phyloP scores from a whole-genome alignment of 495 filamentous ascomycete species.

The Penicillium canescens region DNA sequence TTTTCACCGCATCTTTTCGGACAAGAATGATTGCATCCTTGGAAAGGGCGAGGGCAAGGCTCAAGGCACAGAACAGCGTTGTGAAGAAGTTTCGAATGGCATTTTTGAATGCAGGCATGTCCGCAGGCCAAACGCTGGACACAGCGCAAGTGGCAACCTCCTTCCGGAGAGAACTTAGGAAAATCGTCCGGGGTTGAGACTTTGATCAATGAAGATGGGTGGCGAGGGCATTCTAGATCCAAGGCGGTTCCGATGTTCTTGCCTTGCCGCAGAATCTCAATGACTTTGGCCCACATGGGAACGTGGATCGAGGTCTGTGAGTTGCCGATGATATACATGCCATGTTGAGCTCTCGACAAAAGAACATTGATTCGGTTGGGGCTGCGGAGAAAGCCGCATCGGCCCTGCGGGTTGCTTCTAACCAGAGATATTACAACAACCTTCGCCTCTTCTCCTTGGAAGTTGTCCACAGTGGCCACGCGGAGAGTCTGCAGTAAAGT shows the following conservation, averaged over 20 bases:
- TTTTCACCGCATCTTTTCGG: constrained; percentile 58
- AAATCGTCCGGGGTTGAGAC: constrained; percentile 67
- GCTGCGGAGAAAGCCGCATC: constrained; percentile 73
- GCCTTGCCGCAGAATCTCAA: constrained; percentile 50
- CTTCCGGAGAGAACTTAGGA: constrained; percentile 60
- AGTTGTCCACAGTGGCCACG: constrained; percentile 84
- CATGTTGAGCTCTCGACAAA: constrained; percentile 69
- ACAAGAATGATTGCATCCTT: constrained; percentile 63
- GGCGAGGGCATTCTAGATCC: constrained; percentile 65
- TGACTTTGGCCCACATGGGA: constrained; percentile 69
- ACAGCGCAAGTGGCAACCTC: constrained; percentile 66
- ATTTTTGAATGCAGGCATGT: constrained; percentile 67
- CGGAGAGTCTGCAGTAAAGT: constrained; percentile 61
- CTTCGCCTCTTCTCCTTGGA: constrained; percentile 81
- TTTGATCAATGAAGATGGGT: constrained; percentile 57
- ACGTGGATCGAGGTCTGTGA: constrained; percentile 54
- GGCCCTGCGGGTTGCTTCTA: constrained; percentile 62
- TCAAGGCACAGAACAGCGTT: constrained; percentile 61
- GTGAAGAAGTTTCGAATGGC: constrained; percentile 69
- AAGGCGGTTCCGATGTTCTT: constrained; percentile 56
- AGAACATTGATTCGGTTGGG: constrained; percentile 82
- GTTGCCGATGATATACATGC: constrained; percentile 86
- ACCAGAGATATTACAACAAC: constrained; percentile 82
- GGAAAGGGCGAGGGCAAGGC: constrained; percentile 55
- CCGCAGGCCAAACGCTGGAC: constrained; percentile 65